These are phyloP conservation scores for Raffaelea albimanens DNA, from an alignment of 2,329 filamentous ascomycete genomes.

Conservation along the genomic window DNA sequence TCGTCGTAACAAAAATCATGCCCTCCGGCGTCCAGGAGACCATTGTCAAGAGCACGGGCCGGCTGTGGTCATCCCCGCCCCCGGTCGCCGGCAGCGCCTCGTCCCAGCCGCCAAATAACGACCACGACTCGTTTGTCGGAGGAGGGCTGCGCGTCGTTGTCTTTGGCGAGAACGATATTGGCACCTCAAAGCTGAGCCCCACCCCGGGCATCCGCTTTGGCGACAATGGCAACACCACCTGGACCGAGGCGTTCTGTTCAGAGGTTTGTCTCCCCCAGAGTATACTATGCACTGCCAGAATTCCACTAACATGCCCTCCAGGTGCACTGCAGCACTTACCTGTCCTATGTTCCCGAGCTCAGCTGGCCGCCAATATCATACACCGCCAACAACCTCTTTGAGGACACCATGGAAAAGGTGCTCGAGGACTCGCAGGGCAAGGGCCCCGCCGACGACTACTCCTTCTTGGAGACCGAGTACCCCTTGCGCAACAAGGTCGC, in stretches of 20 bases:
- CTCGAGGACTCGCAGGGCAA: conserved; percentile 21
- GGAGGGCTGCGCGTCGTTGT: conserved; percentile 38
- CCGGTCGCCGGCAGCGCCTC: not conserved
- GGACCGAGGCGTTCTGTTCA: conserved; percentile 39
- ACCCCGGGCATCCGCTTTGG: conserved; percentile 13
- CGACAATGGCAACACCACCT: conserved; percentile 21
- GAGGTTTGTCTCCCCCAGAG: conserved; percentile 30
- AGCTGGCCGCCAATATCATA: conserved; percentile 24
- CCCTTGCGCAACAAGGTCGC: conserved; percentile 26
- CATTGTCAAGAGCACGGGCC: conserved; percentile 11
- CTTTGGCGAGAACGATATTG: conserved; percentile 40
- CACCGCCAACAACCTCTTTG: conserved; percentile 47
- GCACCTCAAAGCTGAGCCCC: conserved; percentile 18
- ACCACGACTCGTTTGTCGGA: conserved; percentile 6
- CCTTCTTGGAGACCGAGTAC: conserved; percentile 32
- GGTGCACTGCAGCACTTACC: conserved; percentile 35
- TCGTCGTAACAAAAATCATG: conserved; percentile 15
- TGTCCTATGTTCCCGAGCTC: conserved; percentile 33
- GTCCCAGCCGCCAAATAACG: conserved; percentile 1
- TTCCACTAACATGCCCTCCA: conserved; percentile 17
- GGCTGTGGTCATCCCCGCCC: conserved; percentile 11
- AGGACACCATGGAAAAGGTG: conserved; percentile 27
- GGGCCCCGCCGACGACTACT: conserved; percentile 31
- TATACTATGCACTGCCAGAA: no score
- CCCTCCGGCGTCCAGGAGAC: conserved; percentile 14